Evolutionary conservation across 352 stramenopile species (phyloP).

Genomic region (Pythium pectinolyticum): DNA sequence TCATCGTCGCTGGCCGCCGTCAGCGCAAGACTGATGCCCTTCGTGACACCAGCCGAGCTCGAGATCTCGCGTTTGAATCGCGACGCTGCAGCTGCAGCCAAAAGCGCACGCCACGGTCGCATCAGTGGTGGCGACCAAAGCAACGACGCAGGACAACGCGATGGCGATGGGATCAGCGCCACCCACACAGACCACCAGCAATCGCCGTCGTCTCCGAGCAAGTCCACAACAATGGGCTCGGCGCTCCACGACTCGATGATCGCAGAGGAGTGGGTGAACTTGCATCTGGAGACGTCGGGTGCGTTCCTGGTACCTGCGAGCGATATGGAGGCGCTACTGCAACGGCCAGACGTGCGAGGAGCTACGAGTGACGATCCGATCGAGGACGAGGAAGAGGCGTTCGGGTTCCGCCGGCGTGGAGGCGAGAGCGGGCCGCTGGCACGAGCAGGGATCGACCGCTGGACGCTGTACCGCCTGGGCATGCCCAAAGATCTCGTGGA

Average conservation of each 20-base stretch:
- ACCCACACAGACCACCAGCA: not conserved
- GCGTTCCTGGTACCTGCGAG: constrained; percentile 50
- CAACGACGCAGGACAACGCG: not conserved
- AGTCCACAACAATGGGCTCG: constrained; percentile 10
- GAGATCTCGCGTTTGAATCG: constrained; percentile 76
- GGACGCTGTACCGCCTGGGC: constrained; percentile 65
- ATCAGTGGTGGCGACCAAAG: not conserved
- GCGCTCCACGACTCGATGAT: constrained; percentile 65
- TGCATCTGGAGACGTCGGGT: constrained; percentile 59
- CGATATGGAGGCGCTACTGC: constrained; percentile 45
- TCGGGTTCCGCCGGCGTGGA: constrained; percentile 45
- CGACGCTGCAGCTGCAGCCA: constrained; percentile 29
- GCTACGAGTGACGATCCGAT: constrained; percentile 37
- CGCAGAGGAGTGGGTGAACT: constrained; percentile 80
- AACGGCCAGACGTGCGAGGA: constrained; percentile 27
- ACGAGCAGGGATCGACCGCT: constrained; percentile 68
- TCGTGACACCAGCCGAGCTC: constrained; percentile 58
- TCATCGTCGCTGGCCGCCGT: constrained; percentile 51
- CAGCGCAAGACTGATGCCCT: constrained; percentile 50
- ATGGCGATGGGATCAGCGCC: not conserved
- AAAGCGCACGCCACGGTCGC: not conserved
- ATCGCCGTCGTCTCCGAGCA: not conserved
- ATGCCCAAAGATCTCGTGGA: constrained; percentile 81
- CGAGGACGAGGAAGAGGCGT: constrained; percentile 40
- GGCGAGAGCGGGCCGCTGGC: constrained; percentile 42